These are phyloP conservation scores for Barnettozyma wickerhamii DNA, from an alignment of 805 yeast species.

Conservation along the genomic window DNA sequence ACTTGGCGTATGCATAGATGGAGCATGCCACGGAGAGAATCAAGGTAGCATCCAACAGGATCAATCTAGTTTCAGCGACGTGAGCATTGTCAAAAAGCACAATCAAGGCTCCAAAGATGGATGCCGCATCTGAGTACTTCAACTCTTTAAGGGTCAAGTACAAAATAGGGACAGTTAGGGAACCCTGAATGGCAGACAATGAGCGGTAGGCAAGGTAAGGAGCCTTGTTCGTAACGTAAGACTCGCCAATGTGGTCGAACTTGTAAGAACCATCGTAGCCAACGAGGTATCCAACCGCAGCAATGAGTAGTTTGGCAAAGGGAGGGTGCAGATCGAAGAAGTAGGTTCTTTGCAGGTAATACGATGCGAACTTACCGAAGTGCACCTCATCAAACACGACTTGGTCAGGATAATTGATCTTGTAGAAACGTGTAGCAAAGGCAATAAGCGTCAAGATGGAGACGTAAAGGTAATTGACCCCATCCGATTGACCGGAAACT, in stretches of 20 bases:
- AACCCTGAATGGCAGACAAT: slow-evolving; percentile 75
- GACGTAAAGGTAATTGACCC: neutral
- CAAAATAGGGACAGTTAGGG: slow-evolving; percentile 77
- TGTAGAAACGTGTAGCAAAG: slow-evolving; percentile 59
- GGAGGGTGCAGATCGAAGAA: slow-evolving; percentile 99
- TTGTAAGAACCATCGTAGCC: slow-evolving; percentile 93
- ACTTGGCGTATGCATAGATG: slow-evolving; percentile 72
- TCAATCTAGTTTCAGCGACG: slow-evolving; percentile 83
- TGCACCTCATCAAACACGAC: slow-evolving; percentile 88
- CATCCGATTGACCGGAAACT: no score
- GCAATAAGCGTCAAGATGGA: slow-evolving; percentile 58
- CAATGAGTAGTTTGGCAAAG: slow-evolving; percentile 89
- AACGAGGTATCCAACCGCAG: slow-evolving; percentile 80
- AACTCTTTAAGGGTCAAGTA: slow-evolving; percentile 83
- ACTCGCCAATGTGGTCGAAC: slow-evolving; percentile 85
- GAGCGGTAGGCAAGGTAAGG: slow-evolving; percentile 85
- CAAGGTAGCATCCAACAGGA: slow-evolving; percentile 87
- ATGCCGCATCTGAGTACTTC: slow-evolving; percentile 72
- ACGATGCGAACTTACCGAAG: slow-evolving; percentile 81
- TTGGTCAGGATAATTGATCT: slow-evolving; percentile 59
- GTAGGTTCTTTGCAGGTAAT: slow-evolving; percentile 83
- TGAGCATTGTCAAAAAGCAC: slow-evolving; percentile 90
- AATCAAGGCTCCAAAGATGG: slow-evolving; percentile 69
- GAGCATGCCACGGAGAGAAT: slow-evolving; percentile 79
- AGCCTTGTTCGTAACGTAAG: slow-evolving; percentile 70